Evolutionary conservation across 768 basidiomycete genomes (phyloP), one percentile per base, ranked within the genome.

Genomic region (Lactarius hatsudake): DNA sequence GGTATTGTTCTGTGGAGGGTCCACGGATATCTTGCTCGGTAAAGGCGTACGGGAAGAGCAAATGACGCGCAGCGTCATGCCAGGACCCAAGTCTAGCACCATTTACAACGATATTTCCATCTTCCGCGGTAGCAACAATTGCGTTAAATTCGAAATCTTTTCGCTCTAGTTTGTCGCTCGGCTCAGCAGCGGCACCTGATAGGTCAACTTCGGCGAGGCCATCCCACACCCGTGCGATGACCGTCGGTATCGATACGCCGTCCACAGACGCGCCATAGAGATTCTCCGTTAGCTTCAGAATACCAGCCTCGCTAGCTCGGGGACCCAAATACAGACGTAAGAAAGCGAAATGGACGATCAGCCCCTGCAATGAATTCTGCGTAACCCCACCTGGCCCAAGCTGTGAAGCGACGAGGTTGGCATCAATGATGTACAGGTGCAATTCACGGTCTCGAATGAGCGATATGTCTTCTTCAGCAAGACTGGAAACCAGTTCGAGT

Each of bases 1-100:
- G 78, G 64, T 81, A 84, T 40, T 82, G 78, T 48, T 84, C 82
- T 51, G 74, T 73, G 6, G 78, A 72, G 2, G 75, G 63, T 4
- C 73, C 65, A 12, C 71, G 64, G 32, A 80, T 78, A 51, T 76
- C 71, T 26, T 82, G 76, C 9, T 88, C 84, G 18, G 84, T 78
- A 78, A 92, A 96, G 20, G 89, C 87, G 48, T 89, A 83, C 40
- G 91, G 88, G 84, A 97, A 98, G 60, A 98, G 79, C 38, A 98
- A 77, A 73, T 96, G 93, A 72, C 92, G 93, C 18, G 93, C 93
- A 3, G 89, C 91, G 68, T 90, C 87, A 72, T 96, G 91, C 90
- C 92, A 93, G 9, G 88, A 86, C 34, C 84, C 80, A 53, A 88
- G 75, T 65, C 81, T 81, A 20, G 88, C 82, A 42, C 86, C 85